phyloP scores from a whole-genome alignment of 495 filamentous ascomycete species.

The Penicillium roqueforti region DNA sequence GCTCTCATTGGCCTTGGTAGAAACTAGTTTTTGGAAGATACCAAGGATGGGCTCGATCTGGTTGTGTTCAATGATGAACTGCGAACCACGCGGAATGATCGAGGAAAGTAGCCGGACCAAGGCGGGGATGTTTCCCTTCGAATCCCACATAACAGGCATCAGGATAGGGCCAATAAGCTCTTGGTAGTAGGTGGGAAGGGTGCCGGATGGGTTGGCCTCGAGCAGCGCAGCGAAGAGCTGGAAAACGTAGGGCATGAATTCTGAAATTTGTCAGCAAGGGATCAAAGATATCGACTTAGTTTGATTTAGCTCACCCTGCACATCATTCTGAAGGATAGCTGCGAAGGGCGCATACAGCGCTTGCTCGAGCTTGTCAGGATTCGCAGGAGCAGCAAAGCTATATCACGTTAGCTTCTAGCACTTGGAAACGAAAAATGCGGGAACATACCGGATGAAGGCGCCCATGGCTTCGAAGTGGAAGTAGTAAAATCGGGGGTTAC shows the following conservation, averaged over 20 bases:
- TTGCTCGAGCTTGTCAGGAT: constrained; percentile 69
- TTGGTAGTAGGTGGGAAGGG: constrained; percentile 72
- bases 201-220: constrained; percentile 69
- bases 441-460: constrained; percentile 73
- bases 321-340: constrained; percentile 68
- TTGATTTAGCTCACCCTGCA: constrained; percentile 55
- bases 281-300: not conserved
- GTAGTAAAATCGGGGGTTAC: constrained; percentile 97
- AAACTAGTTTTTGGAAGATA: constrained; percentile 86
- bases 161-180: constrained; percentile 70
- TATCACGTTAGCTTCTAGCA: constrained; percentile 1
- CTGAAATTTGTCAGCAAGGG: constrained; percentile 40
- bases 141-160: constrained; percentile 76
- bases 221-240: constrained; percentile 88
- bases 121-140: constrained; percentile 86
- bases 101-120: constrained; percentile 79
- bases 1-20: constrained; percentile 67
- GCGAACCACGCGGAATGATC: constrained; percentile 70
- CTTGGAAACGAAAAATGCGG: too few relatives aligned
- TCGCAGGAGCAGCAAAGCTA: constrained; percentile 64
- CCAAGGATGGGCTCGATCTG: constrained; percentile 77
- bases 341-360: constrained; percentile 75
- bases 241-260: constrained; percentile 96
- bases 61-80: constrained; percentile 67
- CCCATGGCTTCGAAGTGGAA: constrained; percentile 95